A percentile compares a stretch with the other conserved stretches of the same genome.
phyloP scores from a whole-genome alignment of 495 filamentous ascomycete genomes.

The Tuber melanosporum region DNA sequence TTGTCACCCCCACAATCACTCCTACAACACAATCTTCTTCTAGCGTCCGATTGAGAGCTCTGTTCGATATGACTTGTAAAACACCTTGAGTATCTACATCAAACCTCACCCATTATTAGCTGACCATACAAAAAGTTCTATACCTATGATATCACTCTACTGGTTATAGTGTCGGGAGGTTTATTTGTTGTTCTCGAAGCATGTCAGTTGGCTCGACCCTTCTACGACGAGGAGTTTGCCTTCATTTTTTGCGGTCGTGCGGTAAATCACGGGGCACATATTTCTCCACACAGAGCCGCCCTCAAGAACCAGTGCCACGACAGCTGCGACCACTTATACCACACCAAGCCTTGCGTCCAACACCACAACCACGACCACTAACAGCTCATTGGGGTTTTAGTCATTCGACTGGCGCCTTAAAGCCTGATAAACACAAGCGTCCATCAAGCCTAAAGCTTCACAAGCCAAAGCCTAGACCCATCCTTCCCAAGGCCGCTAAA shows the following conservation, averaged over 20 bases:
- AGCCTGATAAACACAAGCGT: background rate
- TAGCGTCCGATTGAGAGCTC: background rate
- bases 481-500: background rate
- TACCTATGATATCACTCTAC: background rate
- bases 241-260: background rate
- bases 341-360: background rate
- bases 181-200: background rate
- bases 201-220: background rate
- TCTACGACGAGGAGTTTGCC: background rate
- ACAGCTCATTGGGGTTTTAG: background rate
- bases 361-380: slow-evolving; percentile 5
- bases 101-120: background rate
- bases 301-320: background rate
- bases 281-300: slow-evolving; percentile 2
- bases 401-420: slow-evolving; percentile 1
- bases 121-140: background rate
- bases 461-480: background rate
- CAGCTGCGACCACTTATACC: background rate
- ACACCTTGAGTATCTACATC: background rate
- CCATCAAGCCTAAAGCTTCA: background rate
- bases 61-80: background rate
- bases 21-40: background rate
- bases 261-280: background rate
- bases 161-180: background rate
- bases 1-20: background rate